Evolutionary conservation across 139 green algal genomes (phyloP).

Genomic region (Picochlorum sp.): DNA sequence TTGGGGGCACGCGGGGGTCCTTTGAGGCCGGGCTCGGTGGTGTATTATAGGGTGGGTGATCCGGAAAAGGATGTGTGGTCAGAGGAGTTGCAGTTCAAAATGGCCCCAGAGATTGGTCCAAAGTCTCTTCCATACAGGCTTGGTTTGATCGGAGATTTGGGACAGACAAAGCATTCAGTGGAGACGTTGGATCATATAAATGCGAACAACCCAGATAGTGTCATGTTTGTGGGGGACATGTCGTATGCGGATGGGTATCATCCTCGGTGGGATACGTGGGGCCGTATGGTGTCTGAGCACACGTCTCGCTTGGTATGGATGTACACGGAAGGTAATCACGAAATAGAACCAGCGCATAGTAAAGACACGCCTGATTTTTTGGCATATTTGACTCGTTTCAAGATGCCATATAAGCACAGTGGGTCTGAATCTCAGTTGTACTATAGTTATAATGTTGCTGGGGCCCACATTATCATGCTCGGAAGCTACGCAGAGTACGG

Average conservation of each 20-base stretch:
- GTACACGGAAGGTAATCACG: conserved; percentile 66
- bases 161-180: conserved; percentile 63
- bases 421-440: conserved; percentile 40
- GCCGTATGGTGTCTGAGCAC: conserved; percentile 43
- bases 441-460: conserved; percentile 54
- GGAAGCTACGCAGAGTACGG: conserved; percentile 26
- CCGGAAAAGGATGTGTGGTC: conserved; percentile 15
- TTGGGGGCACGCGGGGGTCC: conserved; percentile 26
- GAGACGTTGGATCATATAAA: conserved; percentile 54
- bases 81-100: conserved; percentile 36
- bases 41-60: conserved; percentile 44
- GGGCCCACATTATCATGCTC: conserved; percentile 58
- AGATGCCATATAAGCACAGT: conserved; percentile 26
- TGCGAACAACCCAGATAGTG: conserved; percentile 4
- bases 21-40: conserved; percentile 22
- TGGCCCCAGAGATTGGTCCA: conserved; percentile 12
- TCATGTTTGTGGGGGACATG: conserved; percentile 68
- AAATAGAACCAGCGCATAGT: conserved; percentile 29
- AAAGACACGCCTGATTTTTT: conserved; percentile 22
- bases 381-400: conserved; percentile 32
- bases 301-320: conserved; percentile 40
- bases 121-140: conserved; percentile 34
- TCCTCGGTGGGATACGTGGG: conserved; percentile 70
- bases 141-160: conserved; percentile 60
- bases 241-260: conserved; percentile 72